phyloP scores from a whole-genome alignment of 305 asterid species.

The Fraxinus paxiana region DNA sequence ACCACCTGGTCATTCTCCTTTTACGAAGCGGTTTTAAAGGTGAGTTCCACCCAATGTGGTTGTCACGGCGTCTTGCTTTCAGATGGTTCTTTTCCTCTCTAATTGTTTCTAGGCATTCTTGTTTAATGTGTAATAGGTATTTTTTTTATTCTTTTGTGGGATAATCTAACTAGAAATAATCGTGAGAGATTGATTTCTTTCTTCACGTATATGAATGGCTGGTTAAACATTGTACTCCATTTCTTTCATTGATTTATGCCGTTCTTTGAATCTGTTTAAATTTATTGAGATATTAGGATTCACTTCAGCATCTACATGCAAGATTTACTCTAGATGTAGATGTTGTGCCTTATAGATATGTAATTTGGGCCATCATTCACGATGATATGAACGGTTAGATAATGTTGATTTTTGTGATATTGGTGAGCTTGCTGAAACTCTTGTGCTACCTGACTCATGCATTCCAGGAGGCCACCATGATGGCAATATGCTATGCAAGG shows the following conservation, averaged over 20 bases:
- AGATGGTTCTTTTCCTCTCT: not conserved
- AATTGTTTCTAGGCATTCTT: not conserved
- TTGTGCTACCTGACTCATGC: slow-evolving; percentile 1
- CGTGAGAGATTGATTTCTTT: not conserved
- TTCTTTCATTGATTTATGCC: not conserved
- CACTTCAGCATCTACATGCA: not conserved
- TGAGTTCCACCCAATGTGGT: not conserved
- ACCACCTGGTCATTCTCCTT: not conserved
- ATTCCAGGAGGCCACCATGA: slow-evolving; percentile 2
- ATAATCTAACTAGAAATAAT: not conserved
- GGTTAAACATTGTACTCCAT: not conserved
- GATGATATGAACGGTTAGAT: not conserved
- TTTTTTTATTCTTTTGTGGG: not conserved
- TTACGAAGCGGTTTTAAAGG: not conserved
- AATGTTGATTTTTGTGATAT: not conserved
- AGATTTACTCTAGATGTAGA: not conserved
- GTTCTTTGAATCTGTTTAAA: not conserved
- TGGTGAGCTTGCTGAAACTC: not conserved
- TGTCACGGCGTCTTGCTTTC: not conserved
- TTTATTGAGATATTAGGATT: slow-evolving; percentile 1
- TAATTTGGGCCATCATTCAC: not conserved
- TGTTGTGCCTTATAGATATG: not conserved
- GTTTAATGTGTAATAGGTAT: slow-evolving; percentile 3
- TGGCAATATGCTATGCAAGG: not conserved
- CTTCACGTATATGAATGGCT: not conserved